Percentiles rank a stretch among this genome's conserved stretches.
Evolutionary conservation across 495 filamentous ascomycete species (phyloP).

Genomic region (Penicillium simplicissimum): DNA sequence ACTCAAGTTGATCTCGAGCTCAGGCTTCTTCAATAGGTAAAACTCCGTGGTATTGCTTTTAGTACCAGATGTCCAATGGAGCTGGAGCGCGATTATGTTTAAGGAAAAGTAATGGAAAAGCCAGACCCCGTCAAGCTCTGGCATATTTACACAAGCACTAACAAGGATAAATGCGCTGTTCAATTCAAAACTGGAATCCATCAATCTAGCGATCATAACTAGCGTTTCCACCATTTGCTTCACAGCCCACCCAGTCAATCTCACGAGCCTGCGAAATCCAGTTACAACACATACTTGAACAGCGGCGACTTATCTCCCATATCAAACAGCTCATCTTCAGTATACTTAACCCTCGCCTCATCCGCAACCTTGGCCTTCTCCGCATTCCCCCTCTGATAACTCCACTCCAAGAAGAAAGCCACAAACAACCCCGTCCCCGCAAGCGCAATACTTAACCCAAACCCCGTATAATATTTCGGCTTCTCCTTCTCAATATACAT

Average conservation of each 20-base stretch:
- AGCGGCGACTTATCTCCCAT: slow-evolving; percentile 47
- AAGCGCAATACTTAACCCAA: slow-evolving; percentile 32
- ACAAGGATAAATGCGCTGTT: too few relatives aligned
- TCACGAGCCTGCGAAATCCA: neutral
- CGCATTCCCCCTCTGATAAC: slow-evolving; percentile 24
- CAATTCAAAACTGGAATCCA: too few relatives aligned
- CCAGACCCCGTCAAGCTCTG: too few relatives aligned
- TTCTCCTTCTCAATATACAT: slow-evolving; percentile 37
- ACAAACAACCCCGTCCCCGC: slow-evolving; percentile 23
- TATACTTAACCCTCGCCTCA: slow-evolving; percentile 23
- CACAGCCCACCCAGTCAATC: neutral
- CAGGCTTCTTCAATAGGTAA: too few relatives aligned
- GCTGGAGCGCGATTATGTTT: too few relatives aligned
- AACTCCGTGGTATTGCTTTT: too few relatives aligned
- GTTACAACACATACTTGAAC: slow-evolving; percentile 34
- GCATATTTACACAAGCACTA: too few relatives aligned
- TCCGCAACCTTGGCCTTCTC: slow-evolving; percentile 17
- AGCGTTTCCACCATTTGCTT: neutral
- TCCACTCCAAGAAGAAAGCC: slow-evolving; percentile 25
- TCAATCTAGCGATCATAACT: neutral
- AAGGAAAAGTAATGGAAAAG: too few relatives aligned
- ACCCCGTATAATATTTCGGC: slow-evolving; percentile 35
- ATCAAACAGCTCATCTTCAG: slow-evolving; percentile 37
- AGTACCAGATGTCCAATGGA: too few relatives aligned
- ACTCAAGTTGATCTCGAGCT: too few relatives aligned